A percentile compares a stretch with the other conserved stretches of the same genome.
phyloP scores from a whole-genome alignment of 2,329 filamentous ascomycete species.

The Ophiocordyceps polyrhachis-furcata region DNA sequence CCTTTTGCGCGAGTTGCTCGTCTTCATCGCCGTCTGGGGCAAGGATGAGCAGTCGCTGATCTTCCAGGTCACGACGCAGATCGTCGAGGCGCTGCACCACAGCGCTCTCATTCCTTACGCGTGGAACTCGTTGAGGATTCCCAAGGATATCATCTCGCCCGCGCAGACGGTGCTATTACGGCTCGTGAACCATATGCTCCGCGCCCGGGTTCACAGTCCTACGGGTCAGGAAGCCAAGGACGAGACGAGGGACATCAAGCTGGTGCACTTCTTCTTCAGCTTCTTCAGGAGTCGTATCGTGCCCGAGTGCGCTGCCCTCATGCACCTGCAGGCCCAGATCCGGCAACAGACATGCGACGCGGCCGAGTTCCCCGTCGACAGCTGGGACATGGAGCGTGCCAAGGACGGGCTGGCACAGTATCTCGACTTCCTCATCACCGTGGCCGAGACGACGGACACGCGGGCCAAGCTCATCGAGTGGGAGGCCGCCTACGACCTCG shows the following conservation, averaged over 20 bases:
- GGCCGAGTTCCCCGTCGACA: conserved; percentile 79
- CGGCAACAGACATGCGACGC: conserved; percentile 56
- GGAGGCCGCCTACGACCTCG: conserved; percentile 77
- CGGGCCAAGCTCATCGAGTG: conserved; percentile 76
- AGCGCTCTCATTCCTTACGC: conserved; percentile 81
- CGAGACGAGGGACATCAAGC: conserved; percentile 37
- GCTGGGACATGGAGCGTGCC: conserved; percentile 95
- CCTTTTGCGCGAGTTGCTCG: conserved; percentile 71
- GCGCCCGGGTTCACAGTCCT: conserved; percentile 27
- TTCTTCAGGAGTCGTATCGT: conserved; percentile 86
- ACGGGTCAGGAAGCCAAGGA: conserved; percentile 29
- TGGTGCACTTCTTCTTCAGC: conserved; percentile 77
- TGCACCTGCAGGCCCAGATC: conserved; percentile 84
- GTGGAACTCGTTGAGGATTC: conserved; percentile 78
- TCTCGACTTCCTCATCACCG: conserved; percentile 78
- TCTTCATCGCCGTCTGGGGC: conserved; percentile 96
- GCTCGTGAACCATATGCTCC: conserved; percentile 77
- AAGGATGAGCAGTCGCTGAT: conserved; percentile 84
- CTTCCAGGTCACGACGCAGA: conserved; percentile 91
- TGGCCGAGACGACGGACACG: conserved; percentile 70
- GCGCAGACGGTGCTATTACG: conserved; percentile 87
- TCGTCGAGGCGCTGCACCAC: conserved; percentile 80
- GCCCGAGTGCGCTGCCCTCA: conserved; percentile 83
- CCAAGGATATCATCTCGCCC: conserved; percentile 90
- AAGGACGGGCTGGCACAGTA: conserved; percentile 92